phyloP scores from a whole-genome alignment of 1,139 yeast species.

The Zhuliangozyma parablackwelliae region DNA sequence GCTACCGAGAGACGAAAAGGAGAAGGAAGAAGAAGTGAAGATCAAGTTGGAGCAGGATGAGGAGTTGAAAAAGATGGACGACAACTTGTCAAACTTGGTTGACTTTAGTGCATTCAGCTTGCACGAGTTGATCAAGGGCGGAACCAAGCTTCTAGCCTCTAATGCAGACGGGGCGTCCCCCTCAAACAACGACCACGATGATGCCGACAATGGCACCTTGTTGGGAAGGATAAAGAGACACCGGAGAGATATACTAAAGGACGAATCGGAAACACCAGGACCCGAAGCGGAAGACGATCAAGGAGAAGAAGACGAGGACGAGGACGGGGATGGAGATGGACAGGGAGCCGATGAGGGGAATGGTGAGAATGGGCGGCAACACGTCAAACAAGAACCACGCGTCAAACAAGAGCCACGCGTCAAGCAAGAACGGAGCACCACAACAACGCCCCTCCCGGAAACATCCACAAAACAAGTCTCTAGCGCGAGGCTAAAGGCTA shows the following conservation, averaged over 20 bases:
- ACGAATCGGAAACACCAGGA: slow-evolving; percentile 4
- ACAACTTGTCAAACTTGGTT: slow-evolving; percentile 45
- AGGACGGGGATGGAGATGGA: background rate
- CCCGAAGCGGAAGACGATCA: slow-evolving; percentile 4
- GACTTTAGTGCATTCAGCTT: slow-evolving; percentile 63
- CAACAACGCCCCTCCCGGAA: slow-evolving; percentile 11
- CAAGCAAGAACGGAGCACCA: slow-evolving; percentile 3
- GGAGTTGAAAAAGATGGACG: slow-evolving; percentile 45
- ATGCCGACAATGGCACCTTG: slow-evolving; percentile 16
- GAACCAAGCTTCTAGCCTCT: slow-evolving; percentile 67
- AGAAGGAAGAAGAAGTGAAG: slow-evolving; percentile 19
- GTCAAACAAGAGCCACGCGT: slow-evolving; percentile 3
- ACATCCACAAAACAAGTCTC: slow-evolving; percentile 28
- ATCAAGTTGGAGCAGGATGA: slow-evolving; percentile 43
- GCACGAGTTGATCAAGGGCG: slow-evolving; percentile 60
- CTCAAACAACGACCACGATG: slow-evolving; percentile 11
- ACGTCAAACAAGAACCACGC: slow-evolving; percentile 3
- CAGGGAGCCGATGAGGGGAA: slow-evolving; percentile 1
- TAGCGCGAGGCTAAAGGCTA: slow-evolving; percentile 84
- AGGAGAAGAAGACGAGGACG: background rate
- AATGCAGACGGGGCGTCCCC: slow-evolving; percentile 37
- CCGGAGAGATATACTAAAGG: slow-evolving; percentile 9
- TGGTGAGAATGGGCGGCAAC: background rate
- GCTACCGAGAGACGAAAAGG: slow-evolving; percentile 12
- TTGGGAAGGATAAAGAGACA: slow-evolving; percentile 35